Conservation (phyloP, 2,329 filamentous ascomycete genomes). For the Fusarium denticulatum region DNA sequence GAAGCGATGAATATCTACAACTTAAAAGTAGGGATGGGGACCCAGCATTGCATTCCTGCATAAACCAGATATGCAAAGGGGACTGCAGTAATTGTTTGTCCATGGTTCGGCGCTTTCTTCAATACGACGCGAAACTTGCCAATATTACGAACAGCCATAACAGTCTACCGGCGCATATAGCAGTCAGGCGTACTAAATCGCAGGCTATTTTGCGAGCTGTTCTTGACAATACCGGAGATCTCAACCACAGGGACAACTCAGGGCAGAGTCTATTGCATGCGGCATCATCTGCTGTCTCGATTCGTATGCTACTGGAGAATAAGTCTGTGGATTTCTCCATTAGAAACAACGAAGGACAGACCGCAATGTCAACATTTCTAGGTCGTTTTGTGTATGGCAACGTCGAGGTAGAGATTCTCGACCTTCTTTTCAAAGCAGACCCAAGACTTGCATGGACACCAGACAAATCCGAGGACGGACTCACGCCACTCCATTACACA, state of each 20-base stretch:
- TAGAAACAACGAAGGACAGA: background rate
- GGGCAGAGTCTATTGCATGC: accelerated
- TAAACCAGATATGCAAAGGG: accelerated
- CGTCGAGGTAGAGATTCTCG: accelerated
- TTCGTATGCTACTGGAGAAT: accelerated
- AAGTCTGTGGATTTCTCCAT: accelerated
- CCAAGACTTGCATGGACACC: background rate
- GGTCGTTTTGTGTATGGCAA: accelerated
- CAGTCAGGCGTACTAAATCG: accelerated
- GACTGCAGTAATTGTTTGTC: background rate
- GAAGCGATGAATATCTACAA: accelerated
- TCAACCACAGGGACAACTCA: accelerated
- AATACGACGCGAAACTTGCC: accelerated
- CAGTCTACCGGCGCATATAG: accelerated
- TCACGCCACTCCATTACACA: background rate
- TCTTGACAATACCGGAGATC: accelerated
- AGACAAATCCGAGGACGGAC: accelerated
- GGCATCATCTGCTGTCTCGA: accelerated
- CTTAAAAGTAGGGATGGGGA: accelerated
- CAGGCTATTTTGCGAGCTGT: accelerated
- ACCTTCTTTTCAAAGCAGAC: accelerated
- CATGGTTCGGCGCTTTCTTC: background rate
- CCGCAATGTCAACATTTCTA: background rate
- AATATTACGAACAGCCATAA: accelerated
- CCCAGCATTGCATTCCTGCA: accelerated